A percentile compares a stretch with the other conserved stretches of the same genome.
Evolutionary conservation across 768 basidiomycete species (phyloP).

Genomic region (Leucogyrophana mollusca): DNA sequence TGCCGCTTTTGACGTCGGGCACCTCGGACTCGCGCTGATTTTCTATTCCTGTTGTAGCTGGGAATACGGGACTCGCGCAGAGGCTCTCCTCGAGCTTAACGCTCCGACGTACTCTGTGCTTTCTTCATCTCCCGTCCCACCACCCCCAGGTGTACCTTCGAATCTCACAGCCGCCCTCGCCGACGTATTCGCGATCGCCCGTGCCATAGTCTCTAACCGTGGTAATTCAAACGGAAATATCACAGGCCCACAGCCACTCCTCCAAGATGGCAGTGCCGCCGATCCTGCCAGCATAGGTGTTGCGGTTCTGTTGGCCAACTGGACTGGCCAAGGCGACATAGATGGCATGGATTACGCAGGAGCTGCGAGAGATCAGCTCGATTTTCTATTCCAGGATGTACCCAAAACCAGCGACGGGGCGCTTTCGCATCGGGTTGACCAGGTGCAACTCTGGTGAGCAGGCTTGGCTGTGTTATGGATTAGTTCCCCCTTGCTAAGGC

Average conservation of each 20-base stretch:
- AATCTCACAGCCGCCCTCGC: conserved; percentile 33
- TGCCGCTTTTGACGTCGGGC: neutral
- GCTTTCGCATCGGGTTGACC: conserved; percentile 68
- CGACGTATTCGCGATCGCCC: conserved; percentile 58
- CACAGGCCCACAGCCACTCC: conserved; percentile 55
- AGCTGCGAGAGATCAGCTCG: conserved; percentile 65
- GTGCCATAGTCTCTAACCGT: conserved; percentile 47
- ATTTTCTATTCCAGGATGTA: conserved; percentile 54
- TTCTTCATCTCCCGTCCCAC: conserved; percentile 24
- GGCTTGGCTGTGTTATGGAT: conserved; percentile 18
- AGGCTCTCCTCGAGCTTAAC: conserved; percentile 51
- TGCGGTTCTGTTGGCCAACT: conserved; percentile 62
- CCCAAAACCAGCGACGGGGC: conserved; percentile 75
- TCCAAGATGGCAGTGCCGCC: conserved; percentile 58
- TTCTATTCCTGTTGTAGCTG: conserved; percentile 33
- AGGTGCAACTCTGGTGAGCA: conserved; percentile 80
- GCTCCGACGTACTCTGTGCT: conserved; percentile 46
- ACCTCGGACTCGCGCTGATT: neutral
- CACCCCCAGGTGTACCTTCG: conserved; percentile 21
- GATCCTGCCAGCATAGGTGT: conserved; percentile 83
- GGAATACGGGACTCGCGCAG: conserved; percentile 51
- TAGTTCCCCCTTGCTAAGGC: neutral
- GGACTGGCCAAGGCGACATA: conserved; percentile 36
- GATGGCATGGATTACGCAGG: conserved; percentile 55
- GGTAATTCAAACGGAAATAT: conserved; percentile 39